A percentile compares a stretch with the other conserved stretches of the same genome.
phyloP scores from a whole-genome alignment of 176 grass and related monocot species.

The Avena insularis region DNA sequence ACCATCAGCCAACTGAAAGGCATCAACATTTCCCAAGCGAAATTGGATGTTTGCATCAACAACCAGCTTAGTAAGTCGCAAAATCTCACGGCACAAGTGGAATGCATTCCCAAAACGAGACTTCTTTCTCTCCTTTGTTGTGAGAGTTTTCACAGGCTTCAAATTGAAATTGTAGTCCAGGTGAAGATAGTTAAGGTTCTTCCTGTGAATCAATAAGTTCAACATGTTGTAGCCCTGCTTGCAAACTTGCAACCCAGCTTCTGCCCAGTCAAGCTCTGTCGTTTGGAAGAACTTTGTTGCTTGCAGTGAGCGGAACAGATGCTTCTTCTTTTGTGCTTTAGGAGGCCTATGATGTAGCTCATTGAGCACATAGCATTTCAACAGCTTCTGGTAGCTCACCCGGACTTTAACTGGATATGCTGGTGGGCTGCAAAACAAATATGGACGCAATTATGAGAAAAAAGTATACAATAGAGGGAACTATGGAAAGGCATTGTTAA shows the following conservation, averaged over 20 bases:
- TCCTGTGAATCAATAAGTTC: conserved; percentile 97
- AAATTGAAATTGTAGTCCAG: conserved; percentile 99
- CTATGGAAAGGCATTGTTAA: background rate
- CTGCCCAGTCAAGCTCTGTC: conserved; percentile 97
- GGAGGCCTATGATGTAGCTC: conserved; percentile 93
- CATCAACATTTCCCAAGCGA: conserved; percentile 94
- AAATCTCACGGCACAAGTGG: conserved; percentile 95
- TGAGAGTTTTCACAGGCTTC: conserved; percentile 98
- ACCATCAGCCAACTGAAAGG: conserved; percentile 96
- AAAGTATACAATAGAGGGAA: background rate
- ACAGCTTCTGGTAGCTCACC: conserved; percentile 95
- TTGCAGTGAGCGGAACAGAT: conserved; percentile 92
- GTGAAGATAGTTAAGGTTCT: conserved; percentile 98
- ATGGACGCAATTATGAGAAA: background rate
- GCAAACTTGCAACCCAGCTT: conserved; percentile 96
- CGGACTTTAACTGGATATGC: conserved; percentile 98
- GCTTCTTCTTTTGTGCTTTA: conserved; percentile 97
- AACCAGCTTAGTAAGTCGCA: conserved; percentile 93
- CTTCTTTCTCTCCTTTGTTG: conserved; percentile 98
- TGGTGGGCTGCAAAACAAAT: conserved; percentile 73
- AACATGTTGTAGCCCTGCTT: conserved; percentile 99
- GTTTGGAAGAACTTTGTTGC: conserved; percentile 98
- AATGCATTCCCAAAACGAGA: conserved; percentile 99
- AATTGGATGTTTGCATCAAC: conserved; percentile 99
- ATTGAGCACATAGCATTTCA: conserved; percentile 98